A percentile compares a stretch with the other conserved stretches of the same genome.
phyloP scores from a whole-genome alignment of 2,329 filamentous ascomycete genomes.

The Fusarium denticulatum region DNA sequence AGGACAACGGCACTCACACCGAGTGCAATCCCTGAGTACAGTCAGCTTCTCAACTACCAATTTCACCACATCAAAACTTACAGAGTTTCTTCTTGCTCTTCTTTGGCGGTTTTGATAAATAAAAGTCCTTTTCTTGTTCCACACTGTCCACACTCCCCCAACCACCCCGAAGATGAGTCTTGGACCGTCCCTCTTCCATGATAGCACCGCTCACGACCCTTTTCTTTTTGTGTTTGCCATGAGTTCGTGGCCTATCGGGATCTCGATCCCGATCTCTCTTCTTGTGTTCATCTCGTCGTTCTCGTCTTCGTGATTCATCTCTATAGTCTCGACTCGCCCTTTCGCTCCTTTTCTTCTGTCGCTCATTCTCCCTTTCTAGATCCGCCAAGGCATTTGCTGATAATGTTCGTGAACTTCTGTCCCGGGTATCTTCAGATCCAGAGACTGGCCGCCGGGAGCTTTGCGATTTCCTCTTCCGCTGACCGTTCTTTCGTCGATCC shows the following conservation, averaged over 20 bases:
- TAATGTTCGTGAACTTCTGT: constrained; percentile 46
- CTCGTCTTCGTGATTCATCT: constrained; percentile 48
- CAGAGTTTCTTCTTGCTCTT: constrained; percentile 70
- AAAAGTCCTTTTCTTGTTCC: constrained; percentile 58
- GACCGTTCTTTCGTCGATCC: constrained; percentile 44
- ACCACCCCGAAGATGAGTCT: constrained; percentile 56
- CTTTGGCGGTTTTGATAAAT: constrained; percentile 55
- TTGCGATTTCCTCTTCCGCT: constrained; percentile 50
- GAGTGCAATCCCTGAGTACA: constrained; percentile 63
- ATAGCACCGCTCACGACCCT: constrained; percentile 76
- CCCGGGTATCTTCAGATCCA: constrained; percentile 48
- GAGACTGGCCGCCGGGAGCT: constrained; percentile 46
- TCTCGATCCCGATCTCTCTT: constrained; percentile 37
- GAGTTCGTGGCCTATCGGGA: constrained; percentile 47
- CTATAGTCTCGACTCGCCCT: constrained; percentile 20
- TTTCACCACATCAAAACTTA: constrained; percentile 51
- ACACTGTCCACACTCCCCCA: constrained; percentile 54
- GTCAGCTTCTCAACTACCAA: constrained; percentile 31
- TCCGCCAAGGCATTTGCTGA: constrained; percentile 70
- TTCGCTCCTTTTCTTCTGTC: constrained; percentile 53
- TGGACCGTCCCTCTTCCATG: constrained; percentile 71
- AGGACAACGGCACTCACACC: constrained; percentile 63
- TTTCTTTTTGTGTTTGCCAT: constrained; percentile 59
- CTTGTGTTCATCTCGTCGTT: constrained; percentile 37
- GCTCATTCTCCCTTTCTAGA: constrained; percentile 68